Evolutionary conservation across 2,329 filamentous ascomycete genomes (phyloP), one percentile per base, ranked within the genome.

Genomic region (Thelonectria olida): DNA sequence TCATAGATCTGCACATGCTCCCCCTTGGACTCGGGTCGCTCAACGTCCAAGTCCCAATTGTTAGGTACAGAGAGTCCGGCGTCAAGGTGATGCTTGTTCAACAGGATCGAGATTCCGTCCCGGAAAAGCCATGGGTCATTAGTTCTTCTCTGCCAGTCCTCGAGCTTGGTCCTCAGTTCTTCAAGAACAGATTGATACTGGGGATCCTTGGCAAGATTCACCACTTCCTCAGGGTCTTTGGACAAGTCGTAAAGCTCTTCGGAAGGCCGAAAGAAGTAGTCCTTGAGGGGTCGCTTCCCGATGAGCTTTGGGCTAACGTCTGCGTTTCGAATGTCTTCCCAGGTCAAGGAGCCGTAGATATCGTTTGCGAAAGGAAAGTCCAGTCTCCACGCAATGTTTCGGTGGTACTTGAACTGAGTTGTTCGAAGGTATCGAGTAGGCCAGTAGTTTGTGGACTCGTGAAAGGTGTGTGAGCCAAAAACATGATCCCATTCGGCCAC

Each of bases 381-480:
- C 2, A 84, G 76, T 4, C 74, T 69, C 80, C 79, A 83, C 7
- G 78, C 77, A 2, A 84, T 71, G 60, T 84, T 84, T 12, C 82
- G 77, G 63, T 84, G 23, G 81, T 76, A 4, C 73, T 80, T 39
- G 28, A 75, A 82, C 8, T 68, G 67, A 0, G 62, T 65, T 6
- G 70, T 76, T 8, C 81, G 79, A 25, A 83, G 67, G 65, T 76
- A 80, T 7, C 82, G 75, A 1, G 81, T 84, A 0, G 82, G 82
- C 75, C 78, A 84, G 70, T 83, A 84, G 59, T 83, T 82, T 5
- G 75, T 75, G 5, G 81, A 72, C 59, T 84, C 82, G 60, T 84
- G 82, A 66, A 84, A 83, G 0, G 82, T 84, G 66, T 84, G 82
- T 1, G 80, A 82, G 17, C 82, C 81, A 58, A 80, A 83, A 10